Base-by-base conservation (phyloP, 73 alveolate species). In the Paramecium pentaurelia region DNA sequence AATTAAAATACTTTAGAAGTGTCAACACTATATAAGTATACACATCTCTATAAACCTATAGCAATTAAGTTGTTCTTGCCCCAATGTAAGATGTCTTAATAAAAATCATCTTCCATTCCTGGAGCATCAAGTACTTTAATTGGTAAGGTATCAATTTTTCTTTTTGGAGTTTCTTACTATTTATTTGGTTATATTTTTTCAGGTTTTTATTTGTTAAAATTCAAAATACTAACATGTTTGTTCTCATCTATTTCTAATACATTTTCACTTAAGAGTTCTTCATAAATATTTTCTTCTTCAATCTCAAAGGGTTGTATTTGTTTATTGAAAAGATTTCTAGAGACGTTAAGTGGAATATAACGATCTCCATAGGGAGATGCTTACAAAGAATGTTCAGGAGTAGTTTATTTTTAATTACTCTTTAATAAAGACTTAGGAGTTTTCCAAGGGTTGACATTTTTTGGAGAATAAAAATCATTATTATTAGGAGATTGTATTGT, bases 101-200 rank as follows among this genome's bases (percentile, higher is more conserved):
- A 89, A 27, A 89, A 89, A 37, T 89, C 83, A 94, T 97, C 99
- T 92, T 97, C 96, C 44, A 99, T 95, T 37, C 97, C 97, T 14
- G 99, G 99, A 2, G 99, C 99, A 87, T 98, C 99, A 20, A 99
- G 95, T 20, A 97, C 99, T 95, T 98, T 98, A 30, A 77, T 95
- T 3, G 99, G 99, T 77, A 93, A 87, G 58, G 95, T 96, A 16
- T 97, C 96, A 28, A 97, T 98, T 93, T 95, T 96, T 45, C 99
- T 94, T 73, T 95, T 73, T 64, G 54, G 60, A 20, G n/a, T 73
- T 36, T 71, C 92, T n/a, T n/a, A 45, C 44, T 80, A 64, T 36
- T 80, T 45, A 27, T 80, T 32, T 25, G 71, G 75, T 47, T 80
- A 27, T 36, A 27, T 11, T 73, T 73, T 34, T 30, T 80, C 77